phyloP scores from a whole-genome alignment of 129 eudicot genomes.

The Logfia minima region DNA sequence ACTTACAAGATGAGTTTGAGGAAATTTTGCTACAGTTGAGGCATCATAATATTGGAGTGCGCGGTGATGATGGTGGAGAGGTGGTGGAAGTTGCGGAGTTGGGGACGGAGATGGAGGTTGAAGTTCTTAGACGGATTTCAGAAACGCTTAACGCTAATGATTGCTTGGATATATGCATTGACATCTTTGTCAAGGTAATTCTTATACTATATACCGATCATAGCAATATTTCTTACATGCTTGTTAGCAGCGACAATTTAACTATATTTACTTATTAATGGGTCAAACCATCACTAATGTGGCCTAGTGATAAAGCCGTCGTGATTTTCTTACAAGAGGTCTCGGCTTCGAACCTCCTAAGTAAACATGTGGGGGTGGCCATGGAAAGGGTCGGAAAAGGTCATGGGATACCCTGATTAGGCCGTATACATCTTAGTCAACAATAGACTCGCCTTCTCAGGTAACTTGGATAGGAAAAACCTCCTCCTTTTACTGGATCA shows the following conservation, averaged over 20 bases:
- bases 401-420: too few relatives aligned
- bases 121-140: slow-evolving; percentile 62
- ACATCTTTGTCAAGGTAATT: slow-evolving; percentile 73
- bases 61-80: slow-evolving; percentile 31
- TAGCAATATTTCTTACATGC: not conserved
- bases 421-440: too few relatives aligned
- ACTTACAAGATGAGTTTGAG: slow-evolving; percentile 82
- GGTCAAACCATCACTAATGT: not conserved
- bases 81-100: slow-evolving; percentile 34
- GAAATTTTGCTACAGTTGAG: slow-evolving; percentile 50
- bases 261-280: not conserved
- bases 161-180: slow-evolving; percentile 82
- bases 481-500: too few relatives aligned
- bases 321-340: too few relatives aligned
- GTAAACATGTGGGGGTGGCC: too few relatives aligned
- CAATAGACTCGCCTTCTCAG: too few relatives aligned
- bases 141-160: slow-evolving; percentile 70
- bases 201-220: not conserved
- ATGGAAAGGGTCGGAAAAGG: too few relatives aligned
- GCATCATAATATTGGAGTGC: slow-evolving; percentile 50
- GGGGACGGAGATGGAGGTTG: slow-evolving; percentile 71
- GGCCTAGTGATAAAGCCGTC: too few relatives aligned
- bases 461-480: too few relatives aligned
- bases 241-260: not conserved
- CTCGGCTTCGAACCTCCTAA: too few relatives aligned